Percentiles rank a stretch among this genome's conserved stretches.
These are phyloP conservation scores for Obelidium mucronatum DNA, from an alignment of 192 early-diverging fungal genomes.

Conservation along the genomic window DNA sequence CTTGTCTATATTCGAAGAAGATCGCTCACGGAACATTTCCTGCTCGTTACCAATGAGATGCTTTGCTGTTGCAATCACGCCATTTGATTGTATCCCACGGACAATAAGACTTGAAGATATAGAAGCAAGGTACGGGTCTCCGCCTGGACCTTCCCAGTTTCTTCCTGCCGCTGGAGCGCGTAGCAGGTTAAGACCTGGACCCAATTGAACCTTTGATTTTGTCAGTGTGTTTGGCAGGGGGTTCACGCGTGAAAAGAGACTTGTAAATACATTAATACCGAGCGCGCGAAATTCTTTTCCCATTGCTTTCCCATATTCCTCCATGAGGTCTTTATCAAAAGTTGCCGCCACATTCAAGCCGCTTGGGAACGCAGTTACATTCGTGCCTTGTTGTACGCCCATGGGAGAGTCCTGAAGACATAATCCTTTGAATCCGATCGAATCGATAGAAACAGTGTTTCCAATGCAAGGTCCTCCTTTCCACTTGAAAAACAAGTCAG, in stretches of 20 bases:
- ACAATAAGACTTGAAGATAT: constrained; percentile 39
- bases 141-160: constrained; percentile 48
- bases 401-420: constrained; percentile 66
- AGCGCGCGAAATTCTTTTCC: constrained; percentile 61
- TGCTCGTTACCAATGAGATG: constrained; percentile 63
- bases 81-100: constrained; percentile 53
- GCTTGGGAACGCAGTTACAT: constrained; percentile 55
- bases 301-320: constrained; percentile 53
- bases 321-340: constrained; percentile 59
- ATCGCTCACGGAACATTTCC: constrained; percentile 41
- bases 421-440: constrained; percentile 48
- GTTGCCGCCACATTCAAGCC: constrained; percentile 63
- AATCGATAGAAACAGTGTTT: constrained; percentile 17
- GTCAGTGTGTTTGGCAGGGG: neutral
- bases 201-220: constrained; percentile 34
- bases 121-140: constrained; percentile 56
- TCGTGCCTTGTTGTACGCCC: constrained; percentile 52
- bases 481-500: too few species aligned
- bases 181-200: constrained; percentile 53
- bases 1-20: constrained; percentile 50
- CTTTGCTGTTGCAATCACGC: constrained; percentile 65
- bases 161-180: constrained; percentile 47
- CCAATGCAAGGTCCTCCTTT: constrained; percentile 2
- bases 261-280: constrained; percentile 53
- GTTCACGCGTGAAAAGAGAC: neutral